Percentiles rank a stretch among this genome's conserved stretches.
Evolutionary conservation across 2,329 filamentous ascomycete species (phyloP).

Genomic region (Colletotrichum gloeosporioides): DNA sequence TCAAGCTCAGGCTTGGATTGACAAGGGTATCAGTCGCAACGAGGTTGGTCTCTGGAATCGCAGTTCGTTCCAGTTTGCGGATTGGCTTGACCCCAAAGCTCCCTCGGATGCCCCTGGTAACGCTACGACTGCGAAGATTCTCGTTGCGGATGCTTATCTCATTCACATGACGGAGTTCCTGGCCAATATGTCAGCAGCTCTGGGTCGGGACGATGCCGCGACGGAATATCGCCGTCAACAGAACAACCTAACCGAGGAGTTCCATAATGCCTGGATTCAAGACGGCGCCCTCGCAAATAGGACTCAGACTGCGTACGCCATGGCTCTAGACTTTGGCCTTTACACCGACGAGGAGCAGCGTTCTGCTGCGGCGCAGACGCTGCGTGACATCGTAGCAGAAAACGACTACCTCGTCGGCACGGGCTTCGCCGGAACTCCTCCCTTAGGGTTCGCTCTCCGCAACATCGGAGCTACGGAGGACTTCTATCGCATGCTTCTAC

Average conservation of each 20-base stretch:
- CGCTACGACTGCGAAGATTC: constrained; percentile 42
- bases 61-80: constrained; percentile 42
- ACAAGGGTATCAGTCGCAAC: constrained; percentile 37
- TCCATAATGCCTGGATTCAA: constrained; percentile 36
- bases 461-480: constrained; percentile 31
- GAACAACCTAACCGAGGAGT: constrained; percentile 27
- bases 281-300: constrained; percentile 35
- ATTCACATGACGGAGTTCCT: constrained; percentile 46
- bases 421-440: constrained; percentile 50
- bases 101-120: constrained; percentile 42
- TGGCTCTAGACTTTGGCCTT: constrained; percentile 43
- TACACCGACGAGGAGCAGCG: constrained; percentile 27
- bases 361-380: constrained; percentile 27
- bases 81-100: constrained; percentile 55
- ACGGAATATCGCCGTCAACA: constrained; percentile 26
- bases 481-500: constrained; percentile 53
- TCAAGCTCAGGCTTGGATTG: constrained; percentile 45
- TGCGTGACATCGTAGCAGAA: constrained; percentile 35
- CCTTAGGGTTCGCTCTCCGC: constrained; percentile 36
- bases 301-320: constrained; percentile 44
- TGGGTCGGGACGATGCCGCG: constrained; percentile 34
- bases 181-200: constrained; percentile 34
- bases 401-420: constrained; percentile 43
- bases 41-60: constrained; percentile 44
- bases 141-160: constrained; percentile 54